Evolutionary conservation across 2,329 filamentous ascomycete genomes (phyloP).

Genomic region (Trichoderma atroviride): DNA sequence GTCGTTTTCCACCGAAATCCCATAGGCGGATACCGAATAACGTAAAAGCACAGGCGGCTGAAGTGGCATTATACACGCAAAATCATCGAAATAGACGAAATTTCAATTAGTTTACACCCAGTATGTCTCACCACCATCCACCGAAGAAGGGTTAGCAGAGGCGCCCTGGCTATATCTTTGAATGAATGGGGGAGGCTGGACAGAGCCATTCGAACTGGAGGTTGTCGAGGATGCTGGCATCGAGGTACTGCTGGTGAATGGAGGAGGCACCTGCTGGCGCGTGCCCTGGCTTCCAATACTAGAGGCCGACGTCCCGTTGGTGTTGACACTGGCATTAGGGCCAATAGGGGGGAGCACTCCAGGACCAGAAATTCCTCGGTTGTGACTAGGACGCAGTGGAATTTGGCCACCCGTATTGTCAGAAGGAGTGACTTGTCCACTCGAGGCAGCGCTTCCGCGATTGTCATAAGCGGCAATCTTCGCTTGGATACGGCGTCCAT

Average conservation of each 20-base stretch:
- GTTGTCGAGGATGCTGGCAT: conserved; percentile 40
- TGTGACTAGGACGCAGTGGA: conserved; percentile 48
- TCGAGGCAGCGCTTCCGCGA: conserved; percentile 47
- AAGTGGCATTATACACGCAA: conserved; percentile 41
- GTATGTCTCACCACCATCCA: conserved; percentile 41
- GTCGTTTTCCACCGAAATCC: conserved; percentile 33
- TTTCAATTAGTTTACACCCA: conserved; percentile 44
- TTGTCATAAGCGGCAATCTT: conserved; percentile 73
- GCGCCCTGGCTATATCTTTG: conserved; percentile 35
- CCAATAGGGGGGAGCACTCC: conserved; percentile 38
- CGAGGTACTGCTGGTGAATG: conserved; percentile 40
- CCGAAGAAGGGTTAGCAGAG: conserved; percentile 32
- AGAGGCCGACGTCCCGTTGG: conserved; percentile 34
- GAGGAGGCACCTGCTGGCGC: conserved; percentile 40
- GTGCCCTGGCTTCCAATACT: conserved; percentile 31
- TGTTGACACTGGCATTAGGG: conserved; percentile 27
- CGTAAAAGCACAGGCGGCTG: conserved; percentile 29
- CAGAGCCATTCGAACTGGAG: conserved; percentile 29
- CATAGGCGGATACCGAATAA: conserved; percentile 26
- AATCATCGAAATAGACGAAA: conserved; percentile 33
- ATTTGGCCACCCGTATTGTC: conserved; percentile 60
- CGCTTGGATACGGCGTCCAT: conserved; percentile 88
- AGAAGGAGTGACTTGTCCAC: conserved; percentile 55
- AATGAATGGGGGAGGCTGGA: conserved; percentile 38
- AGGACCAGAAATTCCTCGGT: conserved; percentile 47